Percentiles rank a stretch among this genome's conserved stretches.
Evolutionary conservation across 164 flowering plant genomes (phyloP).

Genomic region (Houttuynia cordata): DNA sequence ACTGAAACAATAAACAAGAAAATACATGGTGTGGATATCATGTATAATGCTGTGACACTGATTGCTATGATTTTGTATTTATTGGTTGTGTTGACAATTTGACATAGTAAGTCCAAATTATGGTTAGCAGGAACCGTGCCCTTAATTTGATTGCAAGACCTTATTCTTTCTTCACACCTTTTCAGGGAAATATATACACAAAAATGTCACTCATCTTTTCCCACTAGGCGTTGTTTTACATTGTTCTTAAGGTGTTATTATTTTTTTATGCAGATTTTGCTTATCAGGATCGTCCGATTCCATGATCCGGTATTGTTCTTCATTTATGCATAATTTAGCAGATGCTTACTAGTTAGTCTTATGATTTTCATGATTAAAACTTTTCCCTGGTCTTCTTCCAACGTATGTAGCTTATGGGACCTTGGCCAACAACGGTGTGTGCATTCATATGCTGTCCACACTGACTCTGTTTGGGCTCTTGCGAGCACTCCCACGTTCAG

Average conservation of each 20-base stretch:
- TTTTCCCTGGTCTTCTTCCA: not conserved
- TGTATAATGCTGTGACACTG: not conserved
- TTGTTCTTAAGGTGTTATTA: not conserved
- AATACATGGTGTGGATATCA: not conserved
- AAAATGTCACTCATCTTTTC: too few species aligned
- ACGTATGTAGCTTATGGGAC: constrained; percentile 72
- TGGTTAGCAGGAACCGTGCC: too few species aligned
- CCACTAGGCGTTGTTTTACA: not conserved
- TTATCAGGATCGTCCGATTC: constrained; percentile 98
- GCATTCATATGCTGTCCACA: constrained; percentile 97
- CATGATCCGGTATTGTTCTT: constrained; percentile 66
- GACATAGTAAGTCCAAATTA: too few species aligned
- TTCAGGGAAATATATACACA: too few species aligned
- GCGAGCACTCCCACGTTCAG: constrained; percentile 85
- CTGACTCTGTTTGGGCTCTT: constrained; percentile 99
- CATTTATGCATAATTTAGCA: too few species aligned
- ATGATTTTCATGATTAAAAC: not conserved
- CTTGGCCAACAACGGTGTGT: constrained; percentile 98
- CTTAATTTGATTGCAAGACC: too few species aligned
- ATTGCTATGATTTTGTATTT: not conserved
- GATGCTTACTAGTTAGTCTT: too few species aligned
- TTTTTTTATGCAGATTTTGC: constrained; percentile 54
- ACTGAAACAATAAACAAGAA: not conserved
- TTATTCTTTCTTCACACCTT: too few species aligned
- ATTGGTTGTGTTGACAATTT: too few species aligned